Percentiles rank a stretch among this genome's conserved stretches.
Conservation (phyloP, 352 stramenopile species). For the Pythium rhizo-oryzae region DNA sequence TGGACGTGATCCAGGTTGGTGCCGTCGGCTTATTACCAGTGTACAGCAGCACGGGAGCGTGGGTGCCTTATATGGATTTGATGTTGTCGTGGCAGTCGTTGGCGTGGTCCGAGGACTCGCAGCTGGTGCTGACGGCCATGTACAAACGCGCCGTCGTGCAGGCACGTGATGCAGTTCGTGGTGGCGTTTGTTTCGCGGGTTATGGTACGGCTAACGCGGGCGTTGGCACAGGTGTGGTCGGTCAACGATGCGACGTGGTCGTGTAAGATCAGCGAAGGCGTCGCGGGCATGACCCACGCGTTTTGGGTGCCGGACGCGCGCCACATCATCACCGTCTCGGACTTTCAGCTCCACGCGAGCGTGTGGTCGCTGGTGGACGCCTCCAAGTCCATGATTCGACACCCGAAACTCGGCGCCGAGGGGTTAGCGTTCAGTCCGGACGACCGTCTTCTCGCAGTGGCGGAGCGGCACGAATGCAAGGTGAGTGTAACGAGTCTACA, state of each 20-base stretch:
- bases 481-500: constrained; percentile 18
- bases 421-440: constrained; percentile 70
- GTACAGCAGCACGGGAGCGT: too few species aligned
- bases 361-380: constrained; percentile 78
- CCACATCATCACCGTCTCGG: constrained; percentile 79
- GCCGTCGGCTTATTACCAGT: too few species aligned
- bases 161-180: constrained; percentile 15
- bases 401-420: constrained; percentile 68
- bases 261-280: constrained; percentile 77
- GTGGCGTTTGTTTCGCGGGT: too few species aligned
- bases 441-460: constrained; percentile 60
- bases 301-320: constrained; percentile 64
- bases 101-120: constrained; percentile 65
- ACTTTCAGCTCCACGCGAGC: constrained; percentile 83
- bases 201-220: too few species aligned
- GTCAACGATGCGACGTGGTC: constrained; percentile 64
- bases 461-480: constrained; percentile 80
- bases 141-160: constrained; percentile 61
- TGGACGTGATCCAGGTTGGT: constrained; percentile 62
- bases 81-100: constrained; percentile 33
- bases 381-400: constrained; percentile 60
- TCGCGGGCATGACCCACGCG: constrained; percentile 56
- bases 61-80: too few species aligned
- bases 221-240: constrained; percentile 75
- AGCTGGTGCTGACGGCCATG: constrained; percentile 64